Conservation (phyloP, 164 flowering plant genomes). For the Nymphaea thermarum region DNA sequence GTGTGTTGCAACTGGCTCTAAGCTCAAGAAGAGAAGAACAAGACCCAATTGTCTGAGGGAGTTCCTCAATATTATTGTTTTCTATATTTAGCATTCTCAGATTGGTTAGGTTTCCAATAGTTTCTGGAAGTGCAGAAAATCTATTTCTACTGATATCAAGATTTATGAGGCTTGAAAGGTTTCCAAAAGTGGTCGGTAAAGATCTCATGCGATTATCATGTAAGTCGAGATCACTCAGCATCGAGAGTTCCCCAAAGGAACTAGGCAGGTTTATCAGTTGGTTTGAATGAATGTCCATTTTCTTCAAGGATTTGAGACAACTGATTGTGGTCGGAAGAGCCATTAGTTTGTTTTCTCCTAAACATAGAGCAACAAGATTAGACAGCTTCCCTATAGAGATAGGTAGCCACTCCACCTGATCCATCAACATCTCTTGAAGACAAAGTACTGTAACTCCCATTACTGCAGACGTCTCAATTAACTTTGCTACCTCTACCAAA, state of each 20-base stretch:
- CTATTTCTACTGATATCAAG: conserved; percentile 53
- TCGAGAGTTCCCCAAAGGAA: conserved; percentile 39
- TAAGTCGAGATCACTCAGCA: conserved; percentile 42
- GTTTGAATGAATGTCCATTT: conserved; percentile 56
- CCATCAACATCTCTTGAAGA: conserved; percentile 56
- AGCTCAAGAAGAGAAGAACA: conserved; percentile 52
- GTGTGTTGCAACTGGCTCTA: conserved; percentile 46
- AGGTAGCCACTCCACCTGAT: conserved; percentile 69
- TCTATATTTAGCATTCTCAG: conserved; percentile 40
- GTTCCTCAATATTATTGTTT: conserved; percentile 58
- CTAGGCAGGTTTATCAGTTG: conserved; percentile 57
- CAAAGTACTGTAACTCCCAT: conserved; percentile 32
- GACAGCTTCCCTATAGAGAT: conserved; percentile 50
- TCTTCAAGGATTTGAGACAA: conserved; percentile 34
- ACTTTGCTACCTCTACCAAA: conserved; percentile 45
- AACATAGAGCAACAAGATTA: conserved; percentile 29
- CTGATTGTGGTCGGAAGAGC: conserved; percentile 48
- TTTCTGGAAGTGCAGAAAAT: conserved; percentile 36
- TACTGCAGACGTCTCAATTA: conserved; percentile 50
- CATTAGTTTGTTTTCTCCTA: conserved; percentile 51
- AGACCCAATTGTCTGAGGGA: conserved; percentile 57
- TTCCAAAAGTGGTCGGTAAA: conserved; percentile 45
- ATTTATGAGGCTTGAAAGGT: conserved; percentile 31
- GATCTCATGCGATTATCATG: conserved; percentile 41
- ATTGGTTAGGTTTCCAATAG: conserved; percentile 33